Base-by-base conservation (phyloP, 1,284 basidiomycete species). In the Cutaneotrichosporon sp. region DNA sequence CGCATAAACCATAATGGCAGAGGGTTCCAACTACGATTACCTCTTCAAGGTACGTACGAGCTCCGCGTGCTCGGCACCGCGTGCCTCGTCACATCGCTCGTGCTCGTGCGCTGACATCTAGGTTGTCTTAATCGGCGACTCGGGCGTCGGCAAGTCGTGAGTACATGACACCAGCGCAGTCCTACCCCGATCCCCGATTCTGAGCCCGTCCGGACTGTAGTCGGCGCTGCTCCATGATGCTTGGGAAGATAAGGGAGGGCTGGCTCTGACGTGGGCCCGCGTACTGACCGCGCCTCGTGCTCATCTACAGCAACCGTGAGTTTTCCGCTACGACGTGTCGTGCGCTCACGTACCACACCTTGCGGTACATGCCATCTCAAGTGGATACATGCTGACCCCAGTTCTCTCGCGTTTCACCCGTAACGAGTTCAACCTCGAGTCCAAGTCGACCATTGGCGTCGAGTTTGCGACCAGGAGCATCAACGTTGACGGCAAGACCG, bases 351-450 rank as follows among this genome's bases (percentile, higher is more conserved):
- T 42, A 32, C 42, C 26, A 47, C 22, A 5, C 13, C 36, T 42
- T 14, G 9, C 49, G 22, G 49, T 10, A 31, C 22, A 5, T 31
- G 13, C 5, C 14, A 31, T 21, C 36, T n/a, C 31, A 34, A 18
- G n/a, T 30, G 26, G 7, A 31, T 14, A n/a, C 21, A 5, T 38
- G 36, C 57, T 64, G 38, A 68, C 62, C 14, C 13, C 69, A 30
- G 84, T 86, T 69, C 84, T 86, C 75, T 84, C 92, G 82, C 91
- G 94, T 80, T 99, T 99, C 88, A 99, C 96, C 70, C 88, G 96
- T 72, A 98, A 98, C 80, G 96, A 98, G 83, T 99, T 99, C 88
- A 97, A 96, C 84, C 87, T 97, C 76, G 96, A 99, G 79, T 95
- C 92, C 66, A 98, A 98, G 84, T 97, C 94, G 68, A 99, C 96